phyloP scores from a whole-genome alignment of 345 rosid genomes.

The Lenwebbia sp. region DNA sequence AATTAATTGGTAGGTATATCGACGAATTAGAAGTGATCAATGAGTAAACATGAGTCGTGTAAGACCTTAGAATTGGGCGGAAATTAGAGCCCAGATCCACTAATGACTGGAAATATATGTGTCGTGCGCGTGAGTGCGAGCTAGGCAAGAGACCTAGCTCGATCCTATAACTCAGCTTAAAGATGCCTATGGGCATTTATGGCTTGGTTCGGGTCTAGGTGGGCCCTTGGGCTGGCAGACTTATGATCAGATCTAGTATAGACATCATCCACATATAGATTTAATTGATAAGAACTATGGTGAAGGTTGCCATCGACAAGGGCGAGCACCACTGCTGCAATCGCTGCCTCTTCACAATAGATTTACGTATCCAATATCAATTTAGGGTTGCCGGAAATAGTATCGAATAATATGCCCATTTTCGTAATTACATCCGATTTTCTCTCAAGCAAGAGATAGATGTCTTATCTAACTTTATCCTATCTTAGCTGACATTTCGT shows the following conservation, averaged over 20 bases:
- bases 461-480: not conserved
- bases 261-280: not conserved
- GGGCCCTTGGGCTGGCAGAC: accelerated
- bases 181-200: not conserved
- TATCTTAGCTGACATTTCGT: not conserved
- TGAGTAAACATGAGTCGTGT: not conserved
- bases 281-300: not conserved
- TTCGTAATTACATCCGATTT: not conserved
- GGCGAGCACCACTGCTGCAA: not conserved
- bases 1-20: not conserved
- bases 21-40: not conserved
- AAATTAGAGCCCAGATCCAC: accelerated
- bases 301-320: not conserved
- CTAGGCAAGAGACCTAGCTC: not conserved
- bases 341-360: not conserved
- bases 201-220: accelerated
- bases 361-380: not conserved
- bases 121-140: accelerated
- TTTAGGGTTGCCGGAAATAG: not conserved
- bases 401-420: not conserved
- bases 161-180: not conserved
- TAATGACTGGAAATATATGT: not conserved
- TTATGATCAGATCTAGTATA: not conserved
- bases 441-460: not conserved
- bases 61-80: not conserved